Base-by-base conservation (phyloP, 345 rosid species). In the Reutealis trisperma region DNA sequence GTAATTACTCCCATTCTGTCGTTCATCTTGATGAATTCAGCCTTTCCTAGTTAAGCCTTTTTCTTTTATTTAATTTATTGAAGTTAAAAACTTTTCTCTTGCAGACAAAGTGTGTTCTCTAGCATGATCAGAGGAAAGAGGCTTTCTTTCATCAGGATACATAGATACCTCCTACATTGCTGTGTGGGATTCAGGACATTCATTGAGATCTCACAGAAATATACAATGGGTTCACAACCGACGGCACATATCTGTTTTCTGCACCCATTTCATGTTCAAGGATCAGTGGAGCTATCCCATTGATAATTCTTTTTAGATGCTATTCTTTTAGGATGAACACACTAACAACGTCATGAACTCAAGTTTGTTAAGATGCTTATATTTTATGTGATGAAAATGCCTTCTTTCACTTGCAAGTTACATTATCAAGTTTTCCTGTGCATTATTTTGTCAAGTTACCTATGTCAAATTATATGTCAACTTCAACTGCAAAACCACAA, bases 21-120 rank as follows among this genome's bases (percentile, higher is more conserved):
- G 9, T n/a, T 13, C 34, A 6, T 5, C 25, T 70, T 51, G 24
- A 45, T 61, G 76, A 42, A 15, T n/a, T 41, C 52, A 8, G 19
- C 75, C 34, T 27, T 59, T 18, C 42, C 21, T 27, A 49, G 25
- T 63, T 13, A 30, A n/a, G 15, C 27, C 25, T 18, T 32, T 63
- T 49, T 7, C 6, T 30, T 8, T 54, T n/a, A 8, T 9, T 32
- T 21, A 0, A 30, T 55, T 32, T 14, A 25, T 27, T 27, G 30
- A 45, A 6, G 13, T 4, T 34, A 55, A 71, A 52, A 77, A 63
- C 61, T 19, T 21, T 60, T 51, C 42, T 22, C 70, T 37, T 67
- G 77, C 83, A 81, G 83, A 81, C 57, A 81, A 81, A 71, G 73
- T 81, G 13, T 81, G 83, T 67, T 76, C 80, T 32, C 6, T n/a